These are phyloP conservation scores for Quercus phellos DNA, from an alignment of 331 rosid genomes.

Conservation along the genomic window DNA sequence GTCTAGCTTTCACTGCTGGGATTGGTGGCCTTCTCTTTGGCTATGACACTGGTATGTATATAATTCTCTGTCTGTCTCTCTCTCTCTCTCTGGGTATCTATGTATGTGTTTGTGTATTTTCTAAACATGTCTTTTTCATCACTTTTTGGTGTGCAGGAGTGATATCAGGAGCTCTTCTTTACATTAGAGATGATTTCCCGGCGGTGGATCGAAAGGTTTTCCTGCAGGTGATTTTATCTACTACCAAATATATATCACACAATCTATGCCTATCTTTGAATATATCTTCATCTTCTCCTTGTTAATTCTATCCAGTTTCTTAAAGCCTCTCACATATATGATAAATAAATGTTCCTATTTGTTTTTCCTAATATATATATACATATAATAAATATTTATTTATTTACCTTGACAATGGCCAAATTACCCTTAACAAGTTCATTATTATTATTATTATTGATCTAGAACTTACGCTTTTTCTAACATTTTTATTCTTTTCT, in stretches of 20 bases:
- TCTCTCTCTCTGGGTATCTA: background rate
- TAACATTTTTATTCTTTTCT: background rate
- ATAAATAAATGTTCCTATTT: background rate
- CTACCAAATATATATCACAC: background rate
- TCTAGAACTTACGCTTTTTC: background rate
- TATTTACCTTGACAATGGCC: no score
- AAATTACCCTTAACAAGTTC: background rate
- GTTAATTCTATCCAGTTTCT: background rate
- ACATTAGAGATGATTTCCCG: constrained; percentile 51
- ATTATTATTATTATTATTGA: no score
- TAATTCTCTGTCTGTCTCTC: background rate
- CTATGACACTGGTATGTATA: constrained; percentile 46
- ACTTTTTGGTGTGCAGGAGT: constrained; percentile 45
- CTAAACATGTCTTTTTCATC: background rate
- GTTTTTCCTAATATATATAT: no score
- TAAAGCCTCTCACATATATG: background rate
- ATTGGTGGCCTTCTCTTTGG: constrained; percentile 72
- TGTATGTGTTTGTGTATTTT: background rate
- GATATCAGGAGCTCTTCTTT: constrained; percentile 61
- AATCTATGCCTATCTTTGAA: background rate
- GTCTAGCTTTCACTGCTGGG: constrained; percentile 70
- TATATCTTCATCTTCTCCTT: background rate
- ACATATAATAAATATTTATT: background rate
- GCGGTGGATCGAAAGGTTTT: constrained; percentile 42
- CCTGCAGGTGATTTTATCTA: constrained; percentile 39